These are phyloP conservation scores for Amphirosellinia nigrospora DNA, from an alignment of 495 filamentous ascomycete species.

Conservation along the genomic window DNA sequence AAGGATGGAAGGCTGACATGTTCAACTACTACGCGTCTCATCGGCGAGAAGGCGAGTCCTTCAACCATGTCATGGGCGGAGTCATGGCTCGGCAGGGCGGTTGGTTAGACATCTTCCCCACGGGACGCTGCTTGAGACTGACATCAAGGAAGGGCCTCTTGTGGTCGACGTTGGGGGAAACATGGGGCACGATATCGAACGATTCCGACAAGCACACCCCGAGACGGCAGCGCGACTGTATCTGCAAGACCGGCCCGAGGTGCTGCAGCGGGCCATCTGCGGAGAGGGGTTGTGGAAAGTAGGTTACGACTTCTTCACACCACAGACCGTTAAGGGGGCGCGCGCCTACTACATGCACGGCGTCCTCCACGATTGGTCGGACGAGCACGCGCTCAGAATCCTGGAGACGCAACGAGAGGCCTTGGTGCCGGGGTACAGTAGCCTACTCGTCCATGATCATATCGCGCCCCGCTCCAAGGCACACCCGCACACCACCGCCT, in stretches of 20 bases:
- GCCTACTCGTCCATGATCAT: too few species aligned
- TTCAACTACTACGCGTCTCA: not conserved
- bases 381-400: slow-evolving; percentile 48
- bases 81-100: not conserved
- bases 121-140: not conserved
- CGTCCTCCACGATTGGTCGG: slow-evolving; percentile 57
- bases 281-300: slow-evolving; percentile 8
- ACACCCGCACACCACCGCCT: too few species aligned
- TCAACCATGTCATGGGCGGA: slow-evolving; percentile 1
- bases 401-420: slow-evolving; percentile 37
- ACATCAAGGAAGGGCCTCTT: not conserved
- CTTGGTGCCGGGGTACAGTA: not conserved
- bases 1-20: not conserved
- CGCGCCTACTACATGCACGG: slow-evolving; percentile 53
- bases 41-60: not conserved
- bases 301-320: slow-evolving; percentile 58
- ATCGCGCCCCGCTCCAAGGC: too few species aligned
- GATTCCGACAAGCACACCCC: not conserved
- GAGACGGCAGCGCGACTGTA: not conserved
- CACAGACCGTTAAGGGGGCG: slow-evolving; percentile 55
- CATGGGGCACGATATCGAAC: not conserved
- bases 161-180: not conserved
- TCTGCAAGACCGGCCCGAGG: not conserved
- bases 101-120: not conserved
- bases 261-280: not conserved